Percentiles rank a stretch among this genome's conserved stretches.
Conservation (phyloP, 176 grass and related monocot genomes). For the Poa pratensis region DNA sequence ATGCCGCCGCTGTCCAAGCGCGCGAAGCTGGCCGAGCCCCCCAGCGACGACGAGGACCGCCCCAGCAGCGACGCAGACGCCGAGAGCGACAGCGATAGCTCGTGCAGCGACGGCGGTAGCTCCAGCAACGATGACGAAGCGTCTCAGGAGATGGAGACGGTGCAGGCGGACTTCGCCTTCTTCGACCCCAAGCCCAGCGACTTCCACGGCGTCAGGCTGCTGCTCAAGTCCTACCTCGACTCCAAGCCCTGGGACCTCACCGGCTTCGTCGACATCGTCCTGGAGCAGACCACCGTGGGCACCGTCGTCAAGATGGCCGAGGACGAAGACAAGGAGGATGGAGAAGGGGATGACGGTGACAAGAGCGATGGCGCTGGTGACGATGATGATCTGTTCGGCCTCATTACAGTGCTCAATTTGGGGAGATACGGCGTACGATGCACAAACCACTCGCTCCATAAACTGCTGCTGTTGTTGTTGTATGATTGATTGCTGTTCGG, state of each 20-base stretch:
- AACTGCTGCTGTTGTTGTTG: background rate
- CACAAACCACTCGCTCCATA: background rate
- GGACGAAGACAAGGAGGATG: constrained; percentile 48
- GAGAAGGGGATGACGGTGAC: background rate
- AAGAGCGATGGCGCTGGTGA: background rate
- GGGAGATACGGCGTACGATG: constrained; percentile 55
- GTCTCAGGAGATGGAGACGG: constrained; percentile 49
- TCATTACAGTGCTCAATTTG: constrained; percentile 81
- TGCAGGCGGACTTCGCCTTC: constrained; percentile 95
- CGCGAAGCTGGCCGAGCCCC: constrained; percentile 38
- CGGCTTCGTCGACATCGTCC: constrained; percentile 84
- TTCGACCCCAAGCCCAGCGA: constrained; percentile 85
- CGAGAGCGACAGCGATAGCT: background rate
- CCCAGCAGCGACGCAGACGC: constrained; percentile 17
- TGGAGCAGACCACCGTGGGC: constrained; percentile 81
- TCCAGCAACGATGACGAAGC: constrained; percentile 32
- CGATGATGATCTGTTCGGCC: constrained; percentile 67
- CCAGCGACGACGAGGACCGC: constrained; percentile 27
- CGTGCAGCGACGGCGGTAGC: constrained; percentile 12
- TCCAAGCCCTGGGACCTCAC: constrained; percentile 81
- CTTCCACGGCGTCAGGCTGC: constrained; percentile 78
- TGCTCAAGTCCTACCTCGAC: constrained; percentile 78
- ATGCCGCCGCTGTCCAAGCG: constrained; percentile 33
- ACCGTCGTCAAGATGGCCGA: constrained; percentile 87
- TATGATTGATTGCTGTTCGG: constrained; percentile 16